Conservation (phyloP, 2,329 filamentous ascomycete genomes). For the Diaporthe citriasiana region DNA sequence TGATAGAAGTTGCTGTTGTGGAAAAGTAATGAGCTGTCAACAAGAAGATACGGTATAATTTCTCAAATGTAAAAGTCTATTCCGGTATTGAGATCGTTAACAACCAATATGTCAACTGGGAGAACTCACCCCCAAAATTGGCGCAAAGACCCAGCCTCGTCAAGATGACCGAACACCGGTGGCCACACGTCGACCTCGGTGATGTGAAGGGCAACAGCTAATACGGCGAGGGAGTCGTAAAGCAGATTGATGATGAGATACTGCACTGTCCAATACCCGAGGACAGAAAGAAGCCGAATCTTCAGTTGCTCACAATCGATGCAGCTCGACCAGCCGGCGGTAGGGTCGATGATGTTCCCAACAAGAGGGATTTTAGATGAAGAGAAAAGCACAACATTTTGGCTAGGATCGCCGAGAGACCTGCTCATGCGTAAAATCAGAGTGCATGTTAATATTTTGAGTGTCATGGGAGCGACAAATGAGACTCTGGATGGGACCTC, state of each 20-base stretch:
- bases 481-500: neutral
- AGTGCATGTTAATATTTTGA: neutral
- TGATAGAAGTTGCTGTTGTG: neutral
- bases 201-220: neutral
- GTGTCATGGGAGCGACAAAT: neutral
- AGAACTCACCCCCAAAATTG: constrained; percentile 27
- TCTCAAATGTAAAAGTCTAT: neutral
- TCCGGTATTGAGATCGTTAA: neutral
- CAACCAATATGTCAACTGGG: neutral
- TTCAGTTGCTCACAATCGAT: constrained; percentile 4
- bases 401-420: neutral
- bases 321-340: neutral
- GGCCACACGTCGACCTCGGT: constrained; percentile 13
- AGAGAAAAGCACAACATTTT: constrained; percentile 3
- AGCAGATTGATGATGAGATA: neutral
- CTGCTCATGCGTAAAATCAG: neutral
- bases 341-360: constrained; percentile 1
- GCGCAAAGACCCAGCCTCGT: constrained; percentile 14
- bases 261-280: constrained; percentile 5
- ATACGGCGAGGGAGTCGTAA: neutral
- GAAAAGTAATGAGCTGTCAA: neutral
- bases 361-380: neutral
- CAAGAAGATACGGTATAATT: neutral
- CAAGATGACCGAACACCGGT: neutral
- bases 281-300: neutral